A percentile compares a stretch with the other conserved stretches of the same genome.
phyloP scores from a whole-genome alignment of 176 grass and related monocot species.

The Bolboschoenus planiculmis region DNA sequence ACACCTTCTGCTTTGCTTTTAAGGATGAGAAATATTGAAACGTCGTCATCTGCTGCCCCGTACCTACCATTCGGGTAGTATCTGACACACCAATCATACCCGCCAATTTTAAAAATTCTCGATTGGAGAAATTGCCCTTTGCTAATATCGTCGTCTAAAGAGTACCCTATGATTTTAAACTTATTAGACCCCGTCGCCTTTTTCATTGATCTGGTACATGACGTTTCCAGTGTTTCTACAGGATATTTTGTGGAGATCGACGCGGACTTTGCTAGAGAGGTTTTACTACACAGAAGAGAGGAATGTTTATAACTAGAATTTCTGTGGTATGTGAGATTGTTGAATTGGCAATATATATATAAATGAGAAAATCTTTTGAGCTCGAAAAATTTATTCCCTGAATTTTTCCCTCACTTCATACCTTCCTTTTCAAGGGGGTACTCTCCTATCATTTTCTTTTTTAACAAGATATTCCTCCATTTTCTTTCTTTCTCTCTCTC shows the following conservation, averaged over 20 bases:
- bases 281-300: no score
- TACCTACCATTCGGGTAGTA: neutral
- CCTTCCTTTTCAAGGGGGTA: no score
- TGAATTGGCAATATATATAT: no score
- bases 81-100: neutral
- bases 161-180: slow-evolving; percentile 5
- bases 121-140: neutral
- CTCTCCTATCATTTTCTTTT: no score
- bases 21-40: neutral
- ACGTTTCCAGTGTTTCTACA: neutral
- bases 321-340: no score
- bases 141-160: neutral
- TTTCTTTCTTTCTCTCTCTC: no score
- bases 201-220: neutral
- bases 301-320: no score
- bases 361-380: no score
- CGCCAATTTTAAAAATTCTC: neutral
- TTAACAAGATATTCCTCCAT: no score
- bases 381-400: no score
- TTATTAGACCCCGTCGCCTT: neutral
- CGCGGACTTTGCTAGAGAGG: no score
- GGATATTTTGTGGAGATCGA: neutral
- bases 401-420: no score
- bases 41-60: neutral
- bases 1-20: neutral